Evolutionary conservation across 352 stramenopile species (phyloP), one percentile per base, ranked within the genome.

Genomic region (Blastocystis hominis): DNA sequence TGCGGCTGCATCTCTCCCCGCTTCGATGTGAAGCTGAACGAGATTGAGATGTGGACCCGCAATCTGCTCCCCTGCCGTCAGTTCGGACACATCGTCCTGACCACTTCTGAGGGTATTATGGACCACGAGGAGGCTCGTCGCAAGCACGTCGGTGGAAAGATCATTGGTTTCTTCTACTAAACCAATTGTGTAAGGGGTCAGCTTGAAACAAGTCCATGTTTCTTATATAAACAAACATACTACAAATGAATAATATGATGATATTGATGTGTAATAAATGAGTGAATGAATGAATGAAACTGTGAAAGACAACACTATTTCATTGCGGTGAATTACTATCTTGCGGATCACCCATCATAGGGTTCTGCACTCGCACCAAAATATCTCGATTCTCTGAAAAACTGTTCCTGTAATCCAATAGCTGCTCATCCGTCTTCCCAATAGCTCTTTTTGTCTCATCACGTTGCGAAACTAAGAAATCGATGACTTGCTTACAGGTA

Each of bases 161-260:
- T 99, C 92, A 95, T 99, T 88, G 97, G 96, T 89, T 99, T 99
- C 92, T 99, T 99, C 93, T 99, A 99, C 92, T 99, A 96, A 92
- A 36, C 40, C 87, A 40, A 20, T 40, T 55, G 88, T 47, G 13
- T 6, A 66, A 46, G 36, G 15, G 46, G 53, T 24, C 44, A 38
- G 72, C 54, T 64, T 46, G 72, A 61, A 47, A 61, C 34, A 47
- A 44, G 50, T 53, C 68, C 13, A 20, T 68, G 40, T 2, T 30
- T 61, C 68, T 46, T 84, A 69, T 84, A 53, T 72, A 46, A 40
- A 38, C 62, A 72, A 44, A 40, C 24, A 30, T 30, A 30, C 24
- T 30, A 63, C 24, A 63, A 17, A 63, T 15, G 55, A 7, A 7
- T 7, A 36, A 24, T 56, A 56, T 56, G 50, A 9, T 56, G 50